Evolutionary conservation across 768 basidiomycete genomes (phyloP).

Genomic region (Phylloporus arenicola): DNA sequence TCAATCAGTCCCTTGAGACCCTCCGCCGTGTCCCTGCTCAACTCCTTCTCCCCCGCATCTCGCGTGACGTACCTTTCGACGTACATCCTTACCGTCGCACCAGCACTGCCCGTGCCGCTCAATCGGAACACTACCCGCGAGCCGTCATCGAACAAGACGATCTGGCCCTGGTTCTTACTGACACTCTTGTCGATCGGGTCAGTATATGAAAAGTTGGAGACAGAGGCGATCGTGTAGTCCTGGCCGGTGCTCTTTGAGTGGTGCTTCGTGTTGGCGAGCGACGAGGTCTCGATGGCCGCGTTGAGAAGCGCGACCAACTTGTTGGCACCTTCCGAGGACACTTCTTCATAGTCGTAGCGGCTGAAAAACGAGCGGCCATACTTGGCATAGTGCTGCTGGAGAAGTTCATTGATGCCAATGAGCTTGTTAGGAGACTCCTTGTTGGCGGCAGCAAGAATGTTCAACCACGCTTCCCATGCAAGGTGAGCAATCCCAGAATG

Average conservation of each 20-base stretch:
- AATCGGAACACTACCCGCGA: slow-evolving; percentile 93
- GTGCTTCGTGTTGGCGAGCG: slow-evolving; percentile 65
- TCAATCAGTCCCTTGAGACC: slow-evolving; percentile 95
- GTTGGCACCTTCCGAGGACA: slow-evolving; percentile 84
- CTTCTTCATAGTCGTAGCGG: slow-evolving; percentile 98
- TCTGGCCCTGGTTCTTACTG: slow-evolving; percentile 93
- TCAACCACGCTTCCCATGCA: slow-evolving; percentile 76
- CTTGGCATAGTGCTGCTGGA: slow-evolving; percentile 78
- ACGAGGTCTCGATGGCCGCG: slow-evolving; percentile 56
- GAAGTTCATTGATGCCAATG: slow-evolving; percentile 86
- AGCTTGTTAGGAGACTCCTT: slow-evolving; percentile 66
- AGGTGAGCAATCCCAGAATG: slow-evolving; percentile 6
- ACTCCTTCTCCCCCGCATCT: slow-evolving; percentile 61
- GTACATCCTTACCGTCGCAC: slow-evolving; percentile 95
- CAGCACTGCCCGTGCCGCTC: slow-evolving; percentile 92
- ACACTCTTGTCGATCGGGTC: slow-evolving; percentile 97
- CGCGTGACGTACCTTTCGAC: slow-evolving; percentile 86
- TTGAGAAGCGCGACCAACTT: slow-evolving; percentile 78
- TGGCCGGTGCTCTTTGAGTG: slow-evolving; percentile 59
- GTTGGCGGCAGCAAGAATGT: slow-evolving; percentile 91
- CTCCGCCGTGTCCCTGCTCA: slow-evolving; percentile 73
- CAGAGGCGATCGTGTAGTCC: slow-evolving; percentile 69
- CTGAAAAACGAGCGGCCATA: slow-evolving; percentile 99
- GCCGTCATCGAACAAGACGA: slow-evolving; percentile 87
- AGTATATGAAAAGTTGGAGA: slow-evolving; percentile 91